Percentiles rank a stretch among this genome's conserved stretches.
phyloP scores from a whole-genome alignment of 2,329 filamentous ascomycete species.

The Hypoxylon sp. region DNA sequence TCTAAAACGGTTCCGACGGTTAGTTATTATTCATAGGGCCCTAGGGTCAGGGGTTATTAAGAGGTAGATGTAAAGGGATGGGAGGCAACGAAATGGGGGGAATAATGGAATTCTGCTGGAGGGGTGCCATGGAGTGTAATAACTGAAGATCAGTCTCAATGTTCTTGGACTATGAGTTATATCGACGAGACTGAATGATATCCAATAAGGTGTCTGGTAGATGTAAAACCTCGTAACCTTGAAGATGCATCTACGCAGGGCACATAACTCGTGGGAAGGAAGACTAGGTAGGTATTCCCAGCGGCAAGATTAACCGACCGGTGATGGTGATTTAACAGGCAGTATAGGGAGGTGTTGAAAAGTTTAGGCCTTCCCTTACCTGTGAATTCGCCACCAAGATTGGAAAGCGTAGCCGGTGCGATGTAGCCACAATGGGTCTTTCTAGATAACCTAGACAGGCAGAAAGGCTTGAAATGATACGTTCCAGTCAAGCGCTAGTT shows the following conservation, averaged over 20 bases:
- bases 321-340: too few species aligned
- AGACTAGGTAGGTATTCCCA: too few species aligned
- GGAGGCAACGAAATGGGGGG: neutral
- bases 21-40: neutral
- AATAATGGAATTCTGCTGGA: neutral
- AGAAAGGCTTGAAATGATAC: neutral
- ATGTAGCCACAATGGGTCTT: slow-evolving; percentile 14
- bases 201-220: too few species aligned
- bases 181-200: too few species aligned
- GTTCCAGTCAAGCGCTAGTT: neutral
- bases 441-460: slow-evolving; percentile 6
- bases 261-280: too few species aligned
- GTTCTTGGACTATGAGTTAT: too few species aligned
- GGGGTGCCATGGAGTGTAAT: neutral
- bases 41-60: neutral
- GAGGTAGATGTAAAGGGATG: too few species aligned
- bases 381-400: slow-evolving; percentile 6
- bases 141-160: neutral
- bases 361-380: neutral
- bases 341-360: neutral
- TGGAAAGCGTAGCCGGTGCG: slow-evolving; percentile 25
- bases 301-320: too few species aligned
- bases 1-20: neutral
- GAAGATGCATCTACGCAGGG: too few species aligned
- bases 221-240: too few species aligned